phyloP scores from a whole-genome alignment of 2,329 filamentous ascomycete genomes.

The Penicillium polonicum region DNA sequence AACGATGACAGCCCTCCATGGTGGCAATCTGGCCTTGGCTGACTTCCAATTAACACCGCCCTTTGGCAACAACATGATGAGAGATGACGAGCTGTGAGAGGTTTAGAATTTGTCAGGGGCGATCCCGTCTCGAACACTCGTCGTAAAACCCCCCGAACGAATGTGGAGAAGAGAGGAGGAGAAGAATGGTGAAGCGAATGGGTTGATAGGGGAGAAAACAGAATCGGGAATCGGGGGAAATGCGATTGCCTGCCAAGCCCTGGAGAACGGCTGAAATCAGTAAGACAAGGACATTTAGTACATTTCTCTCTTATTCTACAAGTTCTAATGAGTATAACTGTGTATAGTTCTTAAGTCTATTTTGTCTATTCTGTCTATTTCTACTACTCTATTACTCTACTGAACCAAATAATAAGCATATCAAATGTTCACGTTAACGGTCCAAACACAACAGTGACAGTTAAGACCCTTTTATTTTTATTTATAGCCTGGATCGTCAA shows the following conservation, averaged over 20 bases:
- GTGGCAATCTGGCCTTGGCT: constrained; percentile 74
- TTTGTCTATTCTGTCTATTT: not conserved
- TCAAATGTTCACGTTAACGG: not conserved
- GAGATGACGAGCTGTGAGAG: constrained; percentile 56
- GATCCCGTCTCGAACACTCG: constrained; percentile 22
- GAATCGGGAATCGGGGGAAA: constrained; percentile 22
- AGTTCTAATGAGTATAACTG: not conserved
- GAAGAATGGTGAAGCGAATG: constrained; percentile 1
- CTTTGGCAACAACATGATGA: constrained; percentile 82
- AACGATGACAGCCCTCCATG: constrained; percentile 67
- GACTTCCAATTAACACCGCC: constrained; percentile 91
- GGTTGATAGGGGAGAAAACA: constrained; percentile 21
- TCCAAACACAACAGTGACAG: not conserved
- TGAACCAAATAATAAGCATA: not conserved
- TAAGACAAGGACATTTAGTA: not conserved
- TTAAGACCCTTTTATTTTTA: constrained; percentile 2
- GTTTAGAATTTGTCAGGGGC: constrained; percentile 19
- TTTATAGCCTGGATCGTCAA: constrained; percentile 8
- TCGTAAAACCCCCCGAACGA: constrained; percentile 28
- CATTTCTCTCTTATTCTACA: not conserved
- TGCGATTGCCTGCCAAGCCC: constrained; percentile 15
- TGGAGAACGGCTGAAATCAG: constrained; percentile 10
- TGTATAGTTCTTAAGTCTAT: not conserved
- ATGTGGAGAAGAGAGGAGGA: constrained; percentile 23
- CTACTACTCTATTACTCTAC: too few species aligned